A percentile compares a stretch with the other conserved stretches of the same genome.
These are phyloP conservation scores for Lipomyces kockii DNA, from an alignment of 805 yeast genomes.

Conservation along the genomic window DNA sequence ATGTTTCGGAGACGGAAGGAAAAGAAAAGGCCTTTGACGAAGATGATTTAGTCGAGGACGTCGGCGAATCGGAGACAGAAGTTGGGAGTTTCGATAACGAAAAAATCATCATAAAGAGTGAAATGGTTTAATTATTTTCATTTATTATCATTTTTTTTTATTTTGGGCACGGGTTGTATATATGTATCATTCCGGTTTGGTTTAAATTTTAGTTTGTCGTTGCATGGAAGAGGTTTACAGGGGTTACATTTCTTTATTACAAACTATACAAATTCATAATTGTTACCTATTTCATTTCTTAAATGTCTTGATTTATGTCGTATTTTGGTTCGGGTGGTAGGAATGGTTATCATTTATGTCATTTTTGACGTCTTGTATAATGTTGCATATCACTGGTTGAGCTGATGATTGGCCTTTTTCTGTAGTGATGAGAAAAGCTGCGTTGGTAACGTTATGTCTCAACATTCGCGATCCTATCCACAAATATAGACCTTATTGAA, in stretches of 20 bases:
- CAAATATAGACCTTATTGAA: no score
- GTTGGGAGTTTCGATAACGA: slow-evolving; percentile 7
- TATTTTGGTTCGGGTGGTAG: background rate
- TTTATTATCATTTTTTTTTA: background rate
- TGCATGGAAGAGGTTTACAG: background rate
- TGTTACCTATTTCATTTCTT: background rate
- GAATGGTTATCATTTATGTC: no score
- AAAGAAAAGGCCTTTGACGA: background rate
- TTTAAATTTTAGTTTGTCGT: background rate
- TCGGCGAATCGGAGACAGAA: slow-evolving; percentile 1
- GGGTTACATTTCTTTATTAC: background rate
- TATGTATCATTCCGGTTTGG: background rate
- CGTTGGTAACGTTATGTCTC: no score
- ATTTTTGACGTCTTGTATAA: no score
- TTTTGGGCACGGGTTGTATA: background rate
- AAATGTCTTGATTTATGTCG: background rate
- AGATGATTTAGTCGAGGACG: background rate
- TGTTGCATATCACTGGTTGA: no score
- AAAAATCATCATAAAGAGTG: background rate
- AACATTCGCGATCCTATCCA: no score
- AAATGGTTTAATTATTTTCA: background rate
- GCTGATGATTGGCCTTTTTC: no score
- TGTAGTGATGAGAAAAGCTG: no score
- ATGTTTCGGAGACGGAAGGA: slow-evolving; percentile 15
- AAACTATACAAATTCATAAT: background rate